Evolutionary conservation across 306 rosid species (phyloP).

Genomic region (Prunus padus): DNA sequence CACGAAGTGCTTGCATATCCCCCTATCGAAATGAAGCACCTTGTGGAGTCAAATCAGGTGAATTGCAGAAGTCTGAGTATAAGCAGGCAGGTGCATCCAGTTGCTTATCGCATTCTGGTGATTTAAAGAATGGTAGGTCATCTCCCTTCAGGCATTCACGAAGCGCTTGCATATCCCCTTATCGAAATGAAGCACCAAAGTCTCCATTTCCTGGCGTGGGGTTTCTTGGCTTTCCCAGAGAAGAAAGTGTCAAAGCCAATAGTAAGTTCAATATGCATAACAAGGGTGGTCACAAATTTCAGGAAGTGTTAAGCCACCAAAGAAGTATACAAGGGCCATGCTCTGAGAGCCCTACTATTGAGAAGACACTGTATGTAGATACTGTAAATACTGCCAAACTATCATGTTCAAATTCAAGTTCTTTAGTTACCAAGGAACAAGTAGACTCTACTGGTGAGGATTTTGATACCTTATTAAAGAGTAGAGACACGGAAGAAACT

Average conservation of each 20-base stretch:
- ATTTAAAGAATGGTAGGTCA: constrained; percentile 50
- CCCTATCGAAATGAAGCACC: constrained; percentile 53
- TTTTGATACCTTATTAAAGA: constrained; percentile 22
- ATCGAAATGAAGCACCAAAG: constrained; percentile 46
- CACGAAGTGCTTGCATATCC: constrained; percentile 58
- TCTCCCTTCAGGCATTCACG: constrained; percentile 74
- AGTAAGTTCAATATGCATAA: constrained; percentile 33
- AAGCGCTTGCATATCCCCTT: constrained; percentile 64
- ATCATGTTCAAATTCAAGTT: constrained; percentile 35
- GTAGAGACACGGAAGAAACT: constrained; percentile 30
- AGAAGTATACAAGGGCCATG: constrained; percentile 39
- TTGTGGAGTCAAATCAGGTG: constrained; percentile 36
- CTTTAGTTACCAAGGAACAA: constrained; percentile 32
- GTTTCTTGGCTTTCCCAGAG: constrained; percentile 49
- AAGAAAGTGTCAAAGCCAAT: constrained; percentile 38
- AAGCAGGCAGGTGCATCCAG: constrained; percentile 51
- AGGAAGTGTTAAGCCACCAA: constrained; percentile 32
- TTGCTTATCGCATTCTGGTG: constrained; percentile 57
- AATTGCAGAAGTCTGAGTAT: constrained; percentile 40
- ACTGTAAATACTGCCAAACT: constrained; percentile 42
- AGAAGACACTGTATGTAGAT: constrained; percentile 83
- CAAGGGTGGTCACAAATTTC: constrained; percentile 34
- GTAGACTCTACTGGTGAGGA: constrained; percentile 29
- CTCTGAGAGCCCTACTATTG: constrained; percentile 45
- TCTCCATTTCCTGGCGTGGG: constrained; percentile 51